Evolutionary conservation across 1,284 basidiomycete genomes (phyloP), one percentile per base, ranked within the genome.

Genomic region (Xanthoconium separans): DNA sequence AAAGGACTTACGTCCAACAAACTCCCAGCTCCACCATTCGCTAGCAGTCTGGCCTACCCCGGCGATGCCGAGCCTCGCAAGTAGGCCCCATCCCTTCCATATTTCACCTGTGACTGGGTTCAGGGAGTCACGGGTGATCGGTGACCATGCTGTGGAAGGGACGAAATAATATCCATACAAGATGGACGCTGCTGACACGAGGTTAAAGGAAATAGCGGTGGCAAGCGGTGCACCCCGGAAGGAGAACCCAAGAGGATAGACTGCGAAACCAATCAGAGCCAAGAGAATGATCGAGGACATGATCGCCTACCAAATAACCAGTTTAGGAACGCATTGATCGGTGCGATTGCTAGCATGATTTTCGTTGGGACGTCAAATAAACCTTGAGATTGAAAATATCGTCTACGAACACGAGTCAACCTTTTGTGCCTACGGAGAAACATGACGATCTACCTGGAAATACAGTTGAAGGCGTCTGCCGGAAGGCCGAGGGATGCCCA

Each of bases 11-110:
- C 80, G 71, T 47, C 78, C 79, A 44, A 89, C 71, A 9, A 93
- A 75, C 66, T 95, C 93, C 93, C 93, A 95, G 33, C 87, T 86
- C 91, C 92, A 95, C 93, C 93, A 95, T 68, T 95, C 93, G 10
- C 83, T 84, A 2, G 89, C 90, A 34, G 75, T 79, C 59, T 82
- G 81, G 15, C 74, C 72, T 30, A 92, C 85, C 12, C 93, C 92
- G 6, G 89, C 88, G 10, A 94, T 66, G 3, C 93, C 92, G 2
- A 98, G 76, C 24, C 80, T 82, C 2, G 87, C 77, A 22, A 95
- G 74, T 12, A 91, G 77, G 6, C 89, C 85, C 16, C 95, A 78
- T 56, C 82, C 84, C 1, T 81, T 82, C 74, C 94, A 92, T 57
- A 79, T 79, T 10, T 83, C 77, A 33, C 77, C 74, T 0, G 81